Percentiles rank a stretch among this genome's conserved stretches.
Evolutionary conservation across 2,329 filamentous ascomycete genomes (phyloP).

Genomic region (Stemphylium beticola): DNA sequence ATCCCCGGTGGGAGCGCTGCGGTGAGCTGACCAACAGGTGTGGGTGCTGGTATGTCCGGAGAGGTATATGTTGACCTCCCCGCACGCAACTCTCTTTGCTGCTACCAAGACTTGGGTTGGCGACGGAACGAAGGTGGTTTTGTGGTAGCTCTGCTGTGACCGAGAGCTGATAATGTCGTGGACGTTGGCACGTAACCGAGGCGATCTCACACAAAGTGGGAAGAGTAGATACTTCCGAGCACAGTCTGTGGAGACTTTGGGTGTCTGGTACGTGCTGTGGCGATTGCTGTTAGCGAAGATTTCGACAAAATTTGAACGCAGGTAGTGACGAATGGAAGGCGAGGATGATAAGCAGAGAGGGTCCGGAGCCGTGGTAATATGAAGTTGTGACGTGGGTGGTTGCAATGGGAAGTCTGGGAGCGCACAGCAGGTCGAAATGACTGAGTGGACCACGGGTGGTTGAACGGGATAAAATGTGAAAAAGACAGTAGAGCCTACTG

Average conservation of each 20-base stretch:
- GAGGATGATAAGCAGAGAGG: not conserved
- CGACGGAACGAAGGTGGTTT: constrained; percentile 3
- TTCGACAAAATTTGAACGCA: not conserved
- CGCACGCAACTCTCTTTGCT: constrained; percentile 41
- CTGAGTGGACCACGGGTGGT: constrained; percentile 2
- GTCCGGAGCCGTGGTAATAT: constrained; percentile 1
- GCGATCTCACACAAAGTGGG: constrained; percentile 8
- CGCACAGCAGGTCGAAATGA: constrained; percentile 7
- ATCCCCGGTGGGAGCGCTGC: constrained; percentile 43
- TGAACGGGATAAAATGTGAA: constrained; percentile 3
- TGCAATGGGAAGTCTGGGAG: not conserved
- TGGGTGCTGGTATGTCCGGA: constrained; percentile 46
- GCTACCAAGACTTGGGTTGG: constrained; percentile 26
- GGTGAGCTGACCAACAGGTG: constrained; percentile 38
- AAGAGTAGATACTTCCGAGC: constrained; percentile 16
- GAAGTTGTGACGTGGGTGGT: constrained; percentile 5
- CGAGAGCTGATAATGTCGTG: constrained; percentile 10
- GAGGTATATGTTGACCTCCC: constrained; percentile 50
- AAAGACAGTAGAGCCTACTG: constrained; percentile 4
- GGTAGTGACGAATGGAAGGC: not conserved
- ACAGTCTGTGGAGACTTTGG: constrained; percentile 7
- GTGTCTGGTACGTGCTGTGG: constrained; percentile 19
- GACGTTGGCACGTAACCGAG: constrained; percentile 8
- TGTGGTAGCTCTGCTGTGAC: constrained; percentile 9
- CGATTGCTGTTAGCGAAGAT: constrained; percentile 21